Percentiles rank a stretch among this genome's conserved stretches.
Evolutionary conservation across 768 basidiomycete genomes (phyloP).

Genomic region (Lepiota brunneoincarnata): DNA sequence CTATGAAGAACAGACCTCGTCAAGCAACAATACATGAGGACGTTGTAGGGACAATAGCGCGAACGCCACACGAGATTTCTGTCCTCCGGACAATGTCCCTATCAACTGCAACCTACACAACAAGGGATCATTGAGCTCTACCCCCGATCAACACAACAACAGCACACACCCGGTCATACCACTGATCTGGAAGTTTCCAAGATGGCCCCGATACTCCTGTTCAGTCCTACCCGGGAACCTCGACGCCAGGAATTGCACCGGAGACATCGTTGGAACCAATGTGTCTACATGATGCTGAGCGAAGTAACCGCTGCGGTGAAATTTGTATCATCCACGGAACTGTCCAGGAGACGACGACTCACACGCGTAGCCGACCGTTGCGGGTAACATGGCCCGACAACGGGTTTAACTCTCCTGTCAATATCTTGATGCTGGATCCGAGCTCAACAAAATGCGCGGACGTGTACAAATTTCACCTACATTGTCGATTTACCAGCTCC

Average conservation of each 20-base stretch:
- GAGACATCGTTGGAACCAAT: constrained; percentile 78
- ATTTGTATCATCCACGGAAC: background rate
- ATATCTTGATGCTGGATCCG: constrained; percentile 75
- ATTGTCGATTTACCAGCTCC: constrained; percentile 96
- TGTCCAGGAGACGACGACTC: constrained; percentile 23
- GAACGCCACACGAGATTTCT: constrained; percentile 95
- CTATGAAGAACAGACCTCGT: constrained; percentile 63
- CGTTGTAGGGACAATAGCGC: constrained; percentile 80
- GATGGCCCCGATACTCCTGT: constrained; percentile 93
- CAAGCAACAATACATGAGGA: constrained; percentile 90
- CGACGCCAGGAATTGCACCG: constrained; percentile 89
- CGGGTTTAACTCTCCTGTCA: constrained; percentile 82
- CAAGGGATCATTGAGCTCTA: background rate
- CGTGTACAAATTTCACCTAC: constrained; percentile 35
- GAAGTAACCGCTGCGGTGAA: constrained; percentile 70
- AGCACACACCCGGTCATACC: constrained; percentile 80
- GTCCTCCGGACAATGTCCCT: constrained; percentile 91
- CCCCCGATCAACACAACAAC: background rate
- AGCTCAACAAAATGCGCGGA: background rate
- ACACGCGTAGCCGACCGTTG: constrained; percentile 92
- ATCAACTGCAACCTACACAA: constrained; percentile 73
- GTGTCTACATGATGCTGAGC: constrained; percentile 97
- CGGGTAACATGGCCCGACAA: constrained; percentile 77
- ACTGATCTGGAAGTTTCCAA: constrained; percentile 97
- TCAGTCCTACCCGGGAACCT: constrained; percentile 94